Percentiles rank a stretch among this genome's conserved stretches.
These are phyloP conservation scores for Pichia occidentalis DNA, from an alignment of 805 yeast species.

Conservation along the genomic window DNA sequence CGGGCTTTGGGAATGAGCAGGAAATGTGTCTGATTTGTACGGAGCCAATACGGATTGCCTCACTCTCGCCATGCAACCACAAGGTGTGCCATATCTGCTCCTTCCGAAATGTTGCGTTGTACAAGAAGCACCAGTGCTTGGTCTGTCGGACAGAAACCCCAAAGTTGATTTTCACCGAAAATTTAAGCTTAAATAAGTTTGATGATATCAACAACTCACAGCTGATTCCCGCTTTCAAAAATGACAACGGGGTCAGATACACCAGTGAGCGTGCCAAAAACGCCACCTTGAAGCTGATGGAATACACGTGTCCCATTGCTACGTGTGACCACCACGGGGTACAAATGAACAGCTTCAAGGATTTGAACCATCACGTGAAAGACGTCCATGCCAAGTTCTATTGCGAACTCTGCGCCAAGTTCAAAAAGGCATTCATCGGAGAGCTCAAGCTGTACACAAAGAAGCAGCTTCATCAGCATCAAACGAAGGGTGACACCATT, in stretches of 20 bases:
- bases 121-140: slow-evolving; percentile 66
- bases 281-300: slow-evolving; percentile 45
- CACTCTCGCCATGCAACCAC: slow-evolving; percentile 80
- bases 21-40: slow-evolving; percentile 78
- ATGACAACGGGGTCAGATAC: slow-evolving; percentile 51
- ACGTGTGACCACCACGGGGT: slow-evolving; percentile 16
- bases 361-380: slow-evolving; percentile 58
- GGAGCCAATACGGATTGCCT: slow-evolving; percentile 52
- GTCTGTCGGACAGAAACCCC: slow-evolving; percentile 74
- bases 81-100: slow-evolving; percentile 77
- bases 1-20: slow-evolving; percentile 8
- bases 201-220: slow-evolving; percentile 10
- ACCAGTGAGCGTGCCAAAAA: slow-evolving; percentile 44
- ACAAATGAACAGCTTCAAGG: slow-evolving; percentile 44
- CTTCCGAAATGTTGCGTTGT: slow-evolving; percentile 75
- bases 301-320: slow-evolving; percentile 47
- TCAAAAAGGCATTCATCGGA: slow-evolving; percentile 67
- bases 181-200: slow-evolving; percentile 34
- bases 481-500: slow-evolving; percentile 60
- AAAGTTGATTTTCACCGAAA: slow-evolving; percentile 51
- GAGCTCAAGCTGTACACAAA: slow-evolving; percentile 61
- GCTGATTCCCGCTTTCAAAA: slow-evolving; percentile 24
- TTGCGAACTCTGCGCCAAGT: slow-evolving; percentile 73
- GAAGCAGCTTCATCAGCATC: slow-evolving; percentile 63
- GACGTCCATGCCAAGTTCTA: slow-evolving; percentile 53